phyloP scores from a whole-genome alignment of 129 eudicot genomes.

The Arctium minus region DNA sequence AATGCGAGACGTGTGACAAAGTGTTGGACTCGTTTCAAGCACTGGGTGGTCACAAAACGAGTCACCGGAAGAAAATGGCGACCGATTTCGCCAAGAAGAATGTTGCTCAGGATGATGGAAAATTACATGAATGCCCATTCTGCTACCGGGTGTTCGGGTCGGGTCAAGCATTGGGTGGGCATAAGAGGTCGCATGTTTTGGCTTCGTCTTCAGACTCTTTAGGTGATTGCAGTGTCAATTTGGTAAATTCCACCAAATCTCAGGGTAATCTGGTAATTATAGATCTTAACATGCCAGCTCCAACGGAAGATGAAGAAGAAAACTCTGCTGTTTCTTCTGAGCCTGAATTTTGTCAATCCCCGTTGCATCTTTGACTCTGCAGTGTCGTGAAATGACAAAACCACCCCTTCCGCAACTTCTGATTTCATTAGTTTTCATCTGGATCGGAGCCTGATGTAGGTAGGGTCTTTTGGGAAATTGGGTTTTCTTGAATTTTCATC shows the following conservation, averaged over 20 bases:
- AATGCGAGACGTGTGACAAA: slow-evolving; percentile 41
- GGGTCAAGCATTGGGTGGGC: slow-evolving; percentile 68
- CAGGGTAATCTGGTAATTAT: slow-evolving; percentile 13
- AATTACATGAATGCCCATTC: slow-evolving; percentile 48
- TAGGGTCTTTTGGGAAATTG: slow-evolving; percentile 16
- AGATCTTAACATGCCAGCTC: slow-evolving; percentile 58
- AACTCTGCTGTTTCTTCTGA: slow-evolving; percentile 30
- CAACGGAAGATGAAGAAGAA: slow-evolving; percentile 41
- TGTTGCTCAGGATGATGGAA: background rate
- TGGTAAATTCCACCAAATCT: background rate
- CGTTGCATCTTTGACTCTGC: slow-evolving; percentile 18
- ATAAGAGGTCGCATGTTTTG: slow-evolving; percentile 46
- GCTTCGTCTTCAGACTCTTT: slow-evolving; percentile 5
- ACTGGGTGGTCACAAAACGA: slow-evolving; percentile 49
- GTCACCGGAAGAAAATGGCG: slow-evolving; percentile 28
- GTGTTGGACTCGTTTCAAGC: slow-evolving; percentile 46
- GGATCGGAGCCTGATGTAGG: background rate
- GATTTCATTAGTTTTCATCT: background rate
- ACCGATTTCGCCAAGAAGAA: background rate
- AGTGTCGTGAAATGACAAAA: background rate
- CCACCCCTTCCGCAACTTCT: background rate
- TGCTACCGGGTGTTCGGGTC: slow-evolving; percentile 48
- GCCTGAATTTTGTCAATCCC: slow-evolving; percentile 24
- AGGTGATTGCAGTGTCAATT: slow-evolving; percentile 7
- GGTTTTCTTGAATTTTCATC: background rate